A percentile compares a stretch with the other conserved stretches of the same genome.
Conservation (phyloP, 495 filamentous ascomycete species). For the Cairneyella variabilis region DNA sequence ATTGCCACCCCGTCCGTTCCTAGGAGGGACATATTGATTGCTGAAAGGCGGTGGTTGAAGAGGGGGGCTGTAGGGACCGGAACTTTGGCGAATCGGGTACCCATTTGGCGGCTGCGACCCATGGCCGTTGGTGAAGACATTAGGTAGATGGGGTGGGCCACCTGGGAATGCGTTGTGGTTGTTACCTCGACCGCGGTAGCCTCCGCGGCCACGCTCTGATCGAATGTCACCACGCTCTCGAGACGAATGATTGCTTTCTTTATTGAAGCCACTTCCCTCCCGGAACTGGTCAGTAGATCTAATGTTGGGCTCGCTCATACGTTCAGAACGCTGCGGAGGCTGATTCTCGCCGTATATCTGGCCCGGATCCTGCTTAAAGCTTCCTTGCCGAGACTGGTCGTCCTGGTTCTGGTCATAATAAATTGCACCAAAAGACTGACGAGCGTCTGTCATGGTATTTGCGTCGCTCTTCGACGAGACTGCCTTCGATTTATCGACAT, state of each 20-base stretch:
- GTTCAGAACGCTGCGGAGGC: conserved; percentile 16
- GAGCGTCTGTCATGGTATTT: background rate
- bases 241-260: conserved; percentile 16
- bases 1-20: conserved; percentile 23
- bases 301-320: conserved; percentile 22
- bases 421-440: background rate
- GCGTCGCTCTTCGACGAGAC: conserved; percentile 14
- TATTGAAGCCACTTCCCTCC: conserved; percentile 9
- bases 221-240: conserved; percentile 47
- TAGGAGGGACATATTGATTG: conserved; percentile 13
- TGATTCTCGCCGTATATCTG: conserved; percentile 16
- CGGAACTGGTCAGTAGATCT: conserved; percentile 21
- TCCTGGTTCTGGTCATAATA: conserved; percentile 8
- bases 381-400: conserved; percentile 1
- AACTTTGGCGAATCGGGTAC: conserved; percentile 21
- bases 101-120: conserved; percentile 34
- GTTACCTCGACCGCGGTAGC: conserved; percentile 50
- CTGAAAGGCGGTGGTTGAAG: conserved; percentile 24
- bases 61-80: conserved; percentile 28
- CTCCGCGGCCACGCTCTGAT: conserved; percentile 49
- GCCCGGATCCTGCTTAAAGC: conserved; percentile 16
- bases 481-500: conserved; percentile 34
- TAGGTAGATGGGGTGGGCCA: conserved; percentile 33
- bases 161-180: conserved; percentile 35
- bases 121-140: conserved; percentile 43